These are phyloP conservation scores for Dioscorea dumetorum DNA, from an alignment of 106 monocot genomes.

Conservation along the genomic window DNA sequence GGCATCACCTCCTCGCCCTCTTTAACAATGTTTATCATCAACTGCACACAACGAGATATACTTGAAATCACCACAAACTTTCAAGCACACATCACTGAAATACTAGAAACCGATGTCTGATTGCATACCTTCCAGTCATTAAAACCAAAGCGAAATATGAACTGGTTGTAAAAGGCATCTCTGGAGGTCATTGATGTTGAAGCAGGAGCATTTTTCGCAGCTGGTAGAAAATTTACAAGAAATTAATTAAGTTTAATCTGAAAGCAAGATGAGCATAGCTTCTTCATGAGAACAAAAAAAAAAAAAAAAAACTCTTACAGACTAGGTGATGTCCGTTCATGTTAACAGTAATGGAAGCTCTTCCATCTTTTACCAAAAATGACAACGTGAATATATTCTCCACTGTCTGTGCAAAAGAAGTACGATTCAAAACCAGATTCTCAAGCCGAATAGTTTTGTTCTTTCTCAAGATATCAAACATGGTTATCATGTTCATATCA, in stretches of 20 bases:
- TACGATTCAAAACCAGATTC: constrained; percentile 47
- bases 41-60: constrained; percentile 17
- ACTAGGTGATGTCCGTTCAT: constrained; percentile 41
- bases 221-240: constrained; percentile 12
- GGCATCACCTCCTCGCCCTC: constrained; percentile 70
- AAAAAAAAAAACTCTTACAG: constrained; percentile 22
- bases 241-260: background rate
- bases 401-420: constrained; percentile 71
- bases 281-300: background rate
- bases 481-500: constrained; percentile 54
- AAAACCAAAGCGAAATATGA: constrained; percentile 86
- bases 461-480: constrained; percentile 60
- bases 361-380: constrained; percentile 74
- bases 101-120: background rate
- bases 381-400: constrained; percentile 83
- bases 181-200: constrained; percentile 61
- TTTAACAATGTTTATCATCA: constrained; percentile 38
- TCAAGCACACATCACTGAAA: background rate
- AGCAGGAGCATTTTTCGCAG: constrained; percentile 72
- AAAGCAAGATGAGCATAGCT: background rate
- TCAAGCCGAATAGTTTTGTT: constrained; percentile 42
- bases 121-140: constrained; percentile 82
- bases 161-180: constrained; percentile 65
- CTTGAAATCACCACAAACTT: background rate
- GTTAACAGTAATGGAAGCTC: constrained; percentile 50